phyloP scores from a whole-genome alignment of 495 filamentous ascomycete species.

The Penicillium soppii region DNA sequence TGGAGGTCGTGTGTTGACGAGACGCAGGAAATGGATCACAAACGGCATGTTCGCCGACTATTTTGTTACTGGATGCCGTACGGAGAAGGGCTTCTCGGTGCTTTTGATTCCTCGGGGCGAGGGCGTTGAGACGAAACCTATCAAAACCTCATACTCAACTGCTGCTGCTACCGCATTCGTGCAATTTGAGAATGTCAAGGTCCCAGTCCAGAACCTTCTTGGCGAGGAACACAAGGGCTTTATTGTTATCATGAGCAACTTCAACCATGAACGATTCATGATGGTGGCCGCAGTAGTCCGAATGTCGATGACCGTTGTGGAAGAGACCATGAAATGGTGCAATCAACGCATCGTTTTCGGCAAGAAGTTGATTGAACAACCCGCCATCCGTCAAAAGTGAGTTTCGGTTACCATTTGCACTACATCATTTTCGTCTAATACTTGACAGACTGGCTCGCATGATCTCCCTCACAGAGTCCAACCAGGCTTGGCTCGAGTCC shows the following conservation, averaged over 20 bases:
- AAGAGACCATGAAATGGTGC: constrained; percentile 87
- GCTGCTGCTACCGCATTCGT: constrained; percentile 78
- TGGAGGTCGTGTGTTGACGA: not conserved
- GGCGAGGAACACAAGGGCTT: constrained; percentile 87
- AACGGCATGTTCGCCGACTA: constrained; percentile 84
- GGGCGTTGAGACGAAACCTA: constrained; percentile 68
- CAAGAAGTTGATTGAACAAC: constrained; percentile 79
- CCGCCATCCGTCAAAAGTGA: constrained; percentile 80
- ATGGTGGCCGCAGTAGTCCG: constrained; percentile 67
- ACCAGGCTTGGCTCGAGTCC: constrained; percentile 83
- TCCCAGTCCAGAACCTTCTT: constrained; percentile 74
- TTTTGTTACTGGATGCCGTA: constrained; percentile 80
- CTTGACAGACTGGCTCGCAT: constrained; percentile 68
- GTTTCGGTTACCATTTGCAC: constrained; percentile 2
- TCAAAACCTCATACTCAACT: constrained; percentile 85
- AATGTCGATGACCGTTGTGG: constrained; percentile 65
- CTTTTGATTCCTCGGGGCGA: constrained; percentile 72
- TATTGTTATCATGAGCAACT: constrained; percentile 83
- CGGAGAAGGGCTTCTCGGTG: constrained; percentile 78
- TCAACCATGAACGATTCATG: constrained; percentile 79
- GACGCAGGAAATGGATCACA: constrained; percentile 77
- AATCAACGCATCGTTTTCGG: constrained; percentile 86
- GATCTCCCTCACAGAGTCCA: constrained; percentile 77
- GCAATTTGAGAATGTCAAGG: constrained; percentile 84
- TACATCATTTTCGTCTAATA: constrained; percentile 5